Base-by-base conservation (phyloP, 805 yeast species). In the Wickerhamomyces bovis region DNA sequence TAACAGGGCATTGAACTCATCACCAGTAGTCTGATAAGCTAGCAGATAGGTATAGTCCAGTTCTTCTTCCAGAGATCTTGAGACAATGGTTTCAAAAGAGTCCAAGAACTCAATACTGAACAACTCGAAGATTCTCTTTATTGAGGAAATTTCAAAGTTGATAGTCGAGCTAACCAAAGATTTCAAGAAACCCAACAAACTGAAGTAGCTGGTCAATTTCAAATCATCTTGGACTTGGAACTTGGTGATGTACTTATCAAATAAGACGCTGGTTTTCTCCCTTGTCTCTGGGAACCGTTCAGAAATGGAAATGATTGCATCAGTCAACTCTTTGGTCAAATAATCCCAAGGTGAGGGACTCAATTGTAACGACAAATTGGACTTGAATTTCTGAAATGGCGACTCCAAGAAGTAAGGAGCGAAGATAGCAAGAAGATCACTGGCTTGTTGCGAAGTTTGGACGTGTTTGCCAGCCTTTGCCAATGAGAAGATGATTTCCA, bases 401-500 rank as follows among this genome's bases (percentile, higher is more conserved):
- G 79, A 66, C 38, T 73, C 81, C 42, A 73, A 56, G 38, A 80
- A 72, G 53, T 80, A 79, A 1, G 69, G 60, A 3, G 70, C 51
- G 43, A 81, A 61, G 41, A 75, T 72, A 10, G 68, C 60, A 18
- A 80, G 57, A 23, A 71, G 47, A 5, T 62, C 57, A 13, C 45
- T 40, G 1, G 77, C 80, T 41, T 73, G 75, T 1, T 61, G 57
- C 21, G 57, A 53, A 31, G 63, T 64, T 42, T 62, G 48, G 10
- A 68, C 64, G 6, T 48, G 46, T 4, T 72, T 58, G 11, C 71
- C 56, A 50, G 81, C 52, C 12, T 47, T 46, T 2, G 58, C 69
- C n/a, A 80, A 62, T 0, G 85, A 78, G 38, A 74, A 46, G 43
- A 81, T 60, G 12, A 77, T 71, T 54, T 81, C 85, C 58, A 74